These are phyloP conservation scores for Pyronema domesticum DNA, from an alignment of 495 filamentous ascomycete genomes.

Conservation along the genomic window DNA sequence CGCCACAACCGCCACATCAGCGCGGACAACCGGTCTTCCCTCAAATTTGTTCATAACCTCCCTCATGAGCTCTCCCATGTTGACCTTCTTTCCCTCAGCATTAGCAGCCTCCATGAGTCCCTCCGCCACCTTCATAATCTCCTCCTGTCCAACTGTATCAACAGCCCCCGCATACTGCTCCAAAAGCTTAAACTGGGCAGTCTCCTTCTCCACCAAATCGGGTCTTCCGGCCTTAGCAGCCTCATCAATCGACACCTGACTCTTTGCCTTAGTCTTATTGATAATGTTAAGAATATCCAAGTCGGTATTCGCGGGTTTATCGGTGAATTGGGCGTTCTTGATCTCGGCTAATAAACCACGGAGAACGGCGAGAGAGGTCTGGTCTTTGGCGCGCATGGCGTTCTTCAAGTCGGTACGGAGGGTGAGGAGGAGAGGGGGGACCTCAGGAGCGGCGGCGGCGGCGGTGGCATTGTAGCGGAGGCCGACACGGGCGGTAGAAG, in stretches of 20 bases:
- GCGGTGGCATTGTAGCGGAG: background rate
- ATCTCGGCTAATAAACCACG: slow-evolving; percentile 34
- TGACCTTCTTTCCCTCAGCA: slow-evolving; percentile 26
- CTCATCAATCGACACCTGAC: slow-evolving; percentile 30
- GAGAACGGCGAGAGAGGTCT: slow-evolving; percentile 34
- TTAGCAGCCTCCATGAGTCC: slow-evolving; percentile 26
- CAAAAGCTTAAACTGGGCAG: slow-evolving; percentile 26
- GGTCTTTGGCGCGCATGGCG: slow-evolving; percentile 41
- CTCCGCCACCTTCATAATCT: slow-evolving; percentile 28
- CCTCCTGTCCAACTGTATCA: slow-evolving; percentile 26
- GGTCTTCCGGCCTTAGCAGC: slow-evolving; percentile 33
- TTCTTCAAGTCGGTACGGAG: slow-evolving; percentile 37
- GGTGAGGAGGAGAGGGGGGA: slow-evolving; percentile 13
- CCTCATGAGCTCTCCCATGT: slow-evolving; percentile 26
- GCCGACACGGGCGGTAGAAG: background rate
- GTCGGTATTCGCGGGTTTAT: slow-evolving; percentile 37
- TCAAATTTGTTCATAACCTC: slow-evolving; percentile 21
- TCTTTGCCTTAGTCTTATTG: slow-evolving; percentile 28
- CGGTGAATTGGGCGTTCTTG: slow-evolving; percentile 40
- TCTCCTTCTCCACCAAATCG: slow-evolving; percentile 40
- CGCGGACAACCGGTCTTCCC: slow-evolving; percentile 12
- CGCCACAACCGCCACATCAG: slow-evolving; percentile 15
- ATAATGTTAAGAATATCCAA: slow-evolving; percentile 38
- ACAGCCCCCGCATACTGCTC: slow-evolving; percentile 35
- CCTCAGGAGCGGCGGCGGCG: background rate